Evolutionary conservation across 208 protist species (phyloP).

Genomic region (Trypanosoma lewisi): DNA sequence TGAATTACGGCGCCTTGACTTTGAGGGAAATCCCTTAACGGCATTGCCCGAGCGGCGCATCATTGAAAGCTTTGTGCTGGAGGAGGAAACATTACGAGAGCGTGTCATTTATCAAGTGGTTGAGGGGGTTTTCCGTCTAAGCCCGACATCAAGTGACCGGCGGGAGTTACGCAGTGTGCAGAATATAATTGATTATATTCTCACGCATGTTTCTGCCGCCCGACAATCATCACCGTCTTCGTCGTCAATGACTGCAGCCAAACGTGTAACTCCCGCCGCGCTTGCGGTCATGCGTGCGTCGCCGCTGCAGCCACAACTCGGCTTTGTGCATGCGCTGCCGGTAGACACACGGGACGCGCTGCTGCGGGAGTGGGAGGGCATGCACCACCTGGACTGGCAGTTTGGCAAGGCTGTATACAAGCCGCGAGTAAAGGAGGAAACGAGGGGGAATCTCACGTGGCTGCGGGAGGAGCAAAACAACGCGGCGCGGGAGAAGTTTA

Average conservation of each 20-base stretch:
- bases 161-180: slow-evolving; percentile 80
- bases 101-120: slow-evolving; percentile 84
- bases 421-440: slow-evolving; percentile 65
- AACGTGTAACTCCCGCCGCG: no score
- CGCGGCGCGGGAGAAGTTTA: slow-evolving; percentile 51
- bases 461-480: slow-evolving; percentile 74
- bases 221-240: no score
- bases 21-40: slow-evolving; percentile 91
- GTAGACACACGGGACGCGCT: slow-evolving; percentile 72
- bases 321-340: slow-evolving; percentile 82
- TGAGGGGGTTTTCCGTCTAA: slow-evolving; percentile 84
- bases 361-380: slow-evolving; percentile 86
- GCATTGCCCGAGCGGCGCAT: slow-evolving; percentile 81
- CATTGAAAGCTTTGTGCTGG: slow-evolving; percentile 87
- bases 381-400: slow-evolving; percentile 90
- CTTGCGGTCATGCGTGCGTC: no score
- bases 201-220: slow-evolving; percentile 75
- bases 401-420: slow-evolving; percentile 89
- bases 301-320: slow-evolving; percentile 86
- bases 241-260: slow-evolving; percentile 74
- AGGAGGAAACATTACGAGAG: slow-evolving; percentile 88
- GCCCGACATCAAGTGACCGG: slow-evolving; percentile 68
- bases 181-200: slow-evolving; percentile 82
- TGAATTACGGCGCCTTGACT: slow-evolving; percentile 88
- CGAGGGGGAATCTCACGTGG: slow-evolving; percentile 85